Evolutionary conservation across 1,139 yeast species (phyloP).

Genomic region (Pichia norvegensis): DNA sequence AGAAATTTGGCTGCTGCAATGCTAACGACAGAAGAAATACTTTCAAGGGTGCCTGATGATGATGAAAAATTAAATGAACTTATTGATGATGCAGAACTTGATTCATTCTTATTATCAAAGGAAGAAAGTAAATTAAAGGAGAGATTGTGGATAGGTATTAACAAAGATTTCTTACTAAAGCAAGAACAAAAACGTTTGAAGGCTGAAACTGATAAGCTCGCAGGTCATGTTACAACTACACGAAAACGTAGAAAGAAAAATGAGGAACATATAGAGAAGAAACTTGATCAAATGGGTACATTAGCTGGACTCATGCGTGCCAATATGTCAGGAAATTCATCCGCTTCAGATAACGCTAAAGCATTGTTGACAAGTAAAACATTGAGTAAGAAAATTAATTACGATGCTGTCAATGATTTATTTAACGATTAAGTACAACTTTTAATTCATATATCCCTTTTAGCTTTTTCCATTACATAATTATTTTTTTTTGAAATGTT

Average conservation of each 20-base stretch:
- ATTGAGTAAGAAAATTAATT: conserved; percentile 81
- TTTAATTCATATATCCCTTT: background rate
- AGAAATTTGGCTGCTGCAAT: conserved; percentile 39
- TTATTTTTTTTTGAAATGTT: background rate
- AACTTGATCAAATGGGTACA: conserved; percentile 6
- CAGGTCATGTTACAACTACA: conserved; percentile 60
- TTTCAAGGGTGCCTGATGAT: conserved; percentile 50
- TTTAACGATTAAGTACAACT: conserved; percentile 32
- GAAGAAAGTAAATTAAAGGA: conserved; percentile 67
- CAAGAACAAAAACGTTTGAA: conserved; percentile 82
- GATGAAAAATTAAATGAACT: conserved; percentile 55
- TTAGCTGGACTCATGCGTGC: conserved; percentile 35
- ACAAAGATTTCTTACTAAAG: conserved; percentile 76
- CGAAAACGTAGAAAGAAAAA: conserved; percentile 36
- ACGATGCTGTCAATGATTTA: conserved; percentile 63
- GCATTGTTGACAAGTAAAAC: conserved; percentile 62
- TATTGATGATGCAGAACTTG: conserved; percentile 75
- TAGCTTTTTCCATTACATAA: background rate
- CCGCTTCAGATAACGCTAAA: conserved; percentile 70
- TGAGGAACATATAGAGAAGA: conserved; percentile 17
- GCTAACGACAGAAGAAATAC: conserved; percentile 49
- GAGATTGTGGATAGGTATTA: conserved; percentile 79
- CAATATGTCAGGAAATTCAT: conserved; percentile 37
- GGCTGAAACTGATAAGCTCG: conserved; percentile 75
- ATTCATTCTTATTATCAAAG: conserved; percentile 48